These are phyloP conservation scores for Penicillium herquei DNA, from an alignment of 495 filamentous ascomycete species.

Conservation along the genomic window DNA sequence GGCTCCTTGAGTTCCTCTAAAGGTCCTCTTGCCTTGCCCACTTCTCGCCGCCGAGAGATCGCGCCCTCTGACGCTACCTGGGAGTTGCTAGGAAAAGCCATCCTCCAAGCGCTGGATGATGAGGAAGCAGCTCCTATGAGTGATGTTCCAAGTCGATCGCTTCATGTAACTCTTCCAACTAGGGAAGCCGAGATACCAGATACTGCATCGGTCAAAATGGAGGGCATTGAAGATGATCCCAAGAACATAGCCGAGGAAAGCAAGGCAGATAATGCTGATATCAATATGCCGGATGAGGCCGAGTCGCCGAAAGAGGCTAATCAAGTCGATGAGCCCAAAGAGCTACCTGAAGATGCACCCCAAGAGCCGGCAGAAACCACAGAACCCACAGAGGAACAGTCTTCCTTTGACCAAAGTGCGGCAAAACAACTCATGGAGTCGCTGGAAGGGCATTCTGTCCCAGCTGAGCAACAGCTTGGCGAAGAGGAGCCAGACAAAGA, in stretches of 20 bases:
- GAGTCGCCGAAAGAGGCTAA: neutral
- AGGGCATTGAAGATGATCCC: constrained; percentile 14
- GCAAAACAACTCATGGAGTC: constrained; percentile 45
- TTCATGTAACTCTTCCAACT: constrained; percentile 38
- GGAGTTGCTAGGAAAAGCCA: constrained; percentile 54
- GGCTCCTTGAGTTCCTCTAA: constrained; percentile 30
- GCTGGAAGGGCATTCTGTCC: constrained; percentile 31
- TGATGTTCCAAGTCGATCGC: constrained; percentile 35
- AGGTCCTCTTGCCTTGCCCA: constrained; percentile 27
- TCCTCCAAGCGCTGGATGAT: constrained; percentile 49
- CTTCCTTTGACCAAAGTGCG: constrained; percentile 40
- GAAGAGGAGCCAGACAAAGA: constrained; percentile 25
- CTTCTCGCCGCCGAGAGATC: constrained; percentile 33
- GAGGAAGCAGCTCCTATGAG: constrained; percentile 40
- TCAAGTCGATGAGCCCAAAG: constrained; percentile 11
- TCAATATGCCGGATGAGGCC: constrained; percentile 12
- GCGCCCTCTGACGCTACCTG: constrained; percentile 43
- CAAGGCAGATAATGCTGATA: constrained; percentile 13
- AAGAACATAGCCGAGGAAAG: constrained; percentile 1
- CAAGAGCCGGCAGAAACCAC: neutral
- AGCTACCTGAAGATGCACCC: neutral
- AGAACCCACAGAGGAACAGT: constrained; percentile 38
- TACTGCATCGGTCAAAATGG: constrained; percentile 11
- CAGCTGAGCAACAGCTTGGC: constrained; percentile 13
- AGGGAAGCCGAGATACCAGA: constrained; percentile 17